phyloP scores from a whole-genome alignment of 352 stramenopile genomes.

The Pilasporangium apinafurcum region DNA sequence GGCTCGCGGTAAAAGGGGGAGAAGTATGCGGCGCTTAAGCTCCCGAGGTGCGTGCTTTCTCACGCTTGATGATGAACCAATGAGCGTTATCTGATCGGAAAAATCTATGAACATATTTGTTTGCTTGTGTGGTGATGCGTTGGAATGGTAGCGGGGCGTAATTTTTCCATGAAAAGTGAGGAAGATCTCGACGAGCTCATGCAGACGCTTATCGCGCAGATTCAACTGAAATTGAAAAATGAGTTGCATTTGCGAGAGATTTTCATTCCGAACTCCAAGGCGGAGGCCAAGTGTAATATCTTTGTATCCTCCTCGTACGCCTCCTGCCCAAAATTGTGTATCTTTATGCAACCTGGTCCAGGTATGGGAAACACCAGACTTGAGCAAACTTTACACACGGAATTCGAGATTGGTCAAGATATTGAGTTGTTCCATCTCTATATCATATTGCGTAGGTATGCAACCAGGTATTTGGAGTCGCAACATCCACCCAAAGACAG shows the following conservation, averaged over 20 bases:
- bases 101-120: neutral
- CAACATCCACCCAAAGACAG: conserved; percentile 69
- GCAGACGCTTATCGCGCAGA: conserved; percentile 76
- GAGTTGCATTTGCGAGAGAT: conserved; percentile 80
- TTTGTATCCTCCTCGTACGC: conserved; percentile 82
- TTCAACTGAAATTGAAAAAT: conserved; percentile 83
- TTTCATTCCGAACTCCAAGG: conserved; percentile 86
- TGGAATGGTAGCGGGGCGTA: conserved; percentile 34
- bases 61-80: no score
- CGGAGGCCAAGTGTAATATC: conserved; percentile 81
- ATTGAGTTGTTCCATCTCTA: no score
- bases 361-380: conserved; percentile 30
- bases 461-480: conserved; percentile 71
- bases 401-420: no score
- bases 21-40: conserved; percentile 44
- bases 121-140: neutral
- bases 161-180: conserved; percentile 75
- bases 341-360: conserved; percentile 73
- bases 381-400: neutral
- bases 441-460: conserved; percentile 21
- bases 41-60: conserved; percentile 30
- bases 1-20: neutral
- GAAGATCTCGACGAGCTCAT: conserved; percentile 83
- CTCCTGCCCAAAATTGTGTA: conserved; percentile 66
- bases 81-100: neutral